These are phyloP conservation scores for Suillus placidus DNA, from an alignment of 768 basidiomycete genomes.

Conservation along the genomic window DNA sequence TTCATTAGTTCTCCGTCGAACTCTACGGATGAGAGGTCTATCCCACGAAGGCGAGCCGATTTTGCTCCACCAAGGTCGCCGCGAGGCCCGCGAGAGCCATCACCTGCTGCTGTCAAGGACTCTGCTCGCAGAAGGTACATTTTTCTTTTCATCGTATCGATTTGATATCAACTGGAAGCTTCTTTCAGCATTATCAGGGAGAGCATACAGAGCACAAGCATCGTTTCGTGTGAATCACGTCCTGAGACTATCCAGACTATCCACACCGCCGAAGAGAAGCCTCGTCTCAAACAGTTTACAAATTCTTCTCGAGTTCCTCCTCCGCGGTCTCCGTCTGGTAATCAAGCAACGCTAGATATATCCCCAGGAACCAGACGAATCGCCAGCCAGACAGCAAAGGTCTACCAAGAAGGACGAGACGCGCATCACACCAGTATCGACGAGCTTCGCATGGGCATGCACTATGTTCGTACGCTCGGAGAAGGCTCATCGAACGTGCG, in stretches of 20 bases:
- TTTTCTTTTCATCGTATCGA: constrained; percentile 31
- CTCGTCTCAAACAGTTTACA: constrained; percentile 73
- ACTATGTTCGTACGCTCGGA: constrained; percentile 71
- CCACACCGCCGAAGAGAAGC: constrained; percentile 41
- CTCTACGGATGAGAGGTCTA: constrained; percentile 65
- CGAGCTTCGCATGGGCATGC: constrained; percentile 68
- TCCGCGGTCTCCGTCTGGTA: constrained; percentile 47
- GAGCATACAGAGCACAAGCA: constrained; percentile 51
- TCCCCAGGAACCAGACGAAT: constrained; percentile 43
- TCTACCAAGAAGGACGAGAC: constrained; percentile 43
- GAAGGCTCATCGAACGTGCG: constrained; percentile 43
- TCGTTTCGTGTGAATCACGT: constrained; percentile 38
- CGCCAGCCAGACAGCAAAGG: constrained; percentile 66
- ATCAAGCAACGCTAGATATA: constrained; percentile 20
- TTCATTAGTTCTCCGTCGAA: constrained; percentile 59
- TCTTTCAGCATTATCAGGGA: constrained; percentile 50
- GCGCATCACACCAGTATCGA: constrained; percentile 48
- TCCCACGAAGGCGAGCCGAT: constrained; percentile 68
- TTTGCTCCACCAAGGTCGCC: constrained; percentile 63
- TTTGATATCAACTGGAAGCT: constrained; percentile 36
- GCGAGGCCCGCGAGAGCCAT: constrained; percentile 35
- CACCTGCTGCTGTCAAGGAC: constrained; percentile 23
- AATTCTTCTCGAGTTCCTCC: constrained; percentile 67
- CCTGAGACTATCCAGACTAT: constrained; percentile 27
- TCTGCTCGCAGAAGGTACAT: constrained; percentile 33